phyloP scores from a whole-genome alignment of 2,329 filamentous ascomycete genomes.

The Xylaria sp. region DNA sequence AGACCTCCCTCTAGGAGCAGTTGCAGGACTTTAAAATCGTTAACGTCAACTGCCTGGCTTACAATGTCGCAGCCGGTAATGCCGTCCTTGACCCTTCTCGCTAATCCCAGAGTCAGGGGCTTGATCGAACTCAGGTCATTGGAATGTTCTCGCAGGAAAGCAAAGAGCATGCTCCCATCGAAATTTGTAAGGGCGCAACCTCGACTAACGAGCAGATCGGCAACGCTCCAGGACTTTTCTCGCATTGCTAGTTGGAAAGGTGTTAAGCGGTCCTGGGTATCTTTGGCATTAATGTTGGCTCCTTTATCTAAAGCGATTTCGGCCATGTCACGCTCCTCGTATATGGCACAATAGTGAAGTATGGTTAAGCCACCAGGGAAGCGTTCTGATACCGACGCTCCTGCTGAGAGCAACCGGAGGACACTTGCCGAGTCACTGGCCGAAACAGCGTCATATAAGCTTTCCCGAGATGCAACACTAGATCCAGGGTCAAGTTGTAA shows the following conservation, averaged over 20 bases:
- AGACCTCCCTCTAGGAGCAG: conserved; percentile 3
- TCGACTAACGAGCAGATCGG: not conserved
- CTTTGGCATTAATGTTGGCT: conserved; percentile 2
- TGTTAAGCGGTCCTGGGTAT: not conserved
- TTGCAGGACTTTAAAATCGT: conserved; percentile 1
- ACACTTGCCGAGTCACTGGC: not conserved
- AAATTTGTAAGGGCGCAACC: not conserved
- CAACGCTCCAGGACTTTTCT: not conserved
- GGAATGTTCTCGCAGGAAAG: not conserved
- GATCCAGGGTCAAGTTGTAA: not conserved
- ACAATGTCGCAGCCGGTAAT: not conserved
- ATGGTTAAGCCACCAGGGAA: conserved; percentile 2
- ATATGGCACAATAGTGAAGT: conserved; percentile 5
- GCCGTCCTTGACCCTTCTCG: not conserved
- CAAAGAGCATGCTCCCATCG: not conserved
- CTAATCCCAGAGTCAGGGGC: not conserved
- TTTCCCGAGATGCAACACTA: not conserved
- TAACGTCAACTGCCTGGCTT: not conserved
- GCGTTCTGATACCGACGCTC: not conserved
- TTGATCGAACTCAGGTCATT: not conserved
- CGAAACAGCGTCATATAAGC: not conserved
- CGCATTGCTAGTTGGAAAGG: conserved; percentile 1
- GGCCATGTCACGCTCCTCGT: conserved; percentile 1
- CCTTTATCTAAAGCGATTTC: not conserved
- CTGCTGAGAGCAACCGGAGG: not conserved